Evolutionary conservation across 306 rosid species (phyloP).

Genomic region (Casuarina cunninghamiana): DNA sequence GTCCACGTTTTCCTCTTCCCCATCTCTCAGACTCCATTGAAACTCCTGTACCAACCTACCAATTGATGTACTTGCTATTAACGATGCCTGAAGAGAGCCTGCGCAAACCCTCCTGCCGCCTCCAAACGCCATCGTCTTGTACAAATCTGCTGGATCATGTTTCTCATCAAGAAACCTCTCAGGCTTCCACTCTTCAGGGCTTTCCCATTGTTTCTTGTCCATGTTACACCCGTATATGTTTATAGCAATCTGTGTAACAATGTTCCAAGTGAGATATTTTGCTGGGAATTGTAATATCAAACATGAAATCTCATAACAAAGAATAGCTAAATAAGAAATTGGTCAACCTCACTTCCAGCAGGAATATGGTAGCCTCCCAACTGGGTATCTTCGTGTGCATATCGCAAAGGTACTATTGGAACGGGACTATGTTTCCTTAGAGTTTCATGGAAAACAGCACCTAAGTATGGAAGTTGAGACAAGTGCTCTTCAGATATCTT

Average conservation of each 20-base stretch:
- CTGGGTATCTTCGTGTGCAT: constrained; percentile 76
- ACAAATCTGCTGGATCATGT: constrained; percentile 58
- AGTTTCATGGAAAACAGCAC: constrained; percentile 88
- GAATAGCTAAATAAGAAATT: not conserved
- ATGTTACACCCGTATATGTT: constrained; percentile 91
- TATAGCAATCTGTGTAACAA: constrained; percentile 64
- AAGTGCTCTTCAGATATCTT: constrained; percentile 62
- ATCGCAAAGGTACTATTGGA: constrained; percentile 71
- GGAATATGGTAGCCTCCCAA: constrained; percentile 79
- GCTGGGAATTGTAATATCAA: not conserved
- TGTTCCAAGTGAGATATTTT: constrained; percentile 1
- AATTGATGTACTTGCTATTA: constrained; percentile 55
- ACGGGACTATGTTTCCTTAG: constrained; percentile 76
- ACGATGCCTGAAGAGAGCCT: constrained; percentile 77
- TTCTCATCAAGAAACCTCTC: constrained; percentile 81
- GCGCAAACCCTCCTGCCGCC: constrained; percentile 96
- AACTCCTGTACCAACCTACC: constrained; percentile 82
- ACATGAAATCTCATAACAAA: not conserved
- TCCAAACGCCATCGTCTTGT: constrained; percentile 95
- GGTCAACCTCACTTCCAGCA: constrained; percentile 75
- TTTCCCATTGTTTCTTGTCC: constrained; percentile 75
- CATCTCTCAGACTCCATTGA: constrained; percentile 69
- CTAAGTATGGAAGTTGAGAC: constrained; percentile 61
- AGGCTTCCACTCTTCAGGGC: constrained; percentile 69
- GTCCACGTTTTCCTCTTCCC: constrained; percentile 71